Percentiles rank a stretch among this genome's conserved stretches.
Evolutionary conservation across 768 basidiomycete genomes (phyloP).

Genomic region (Rhodosporidiobolus sp.): DNA sequence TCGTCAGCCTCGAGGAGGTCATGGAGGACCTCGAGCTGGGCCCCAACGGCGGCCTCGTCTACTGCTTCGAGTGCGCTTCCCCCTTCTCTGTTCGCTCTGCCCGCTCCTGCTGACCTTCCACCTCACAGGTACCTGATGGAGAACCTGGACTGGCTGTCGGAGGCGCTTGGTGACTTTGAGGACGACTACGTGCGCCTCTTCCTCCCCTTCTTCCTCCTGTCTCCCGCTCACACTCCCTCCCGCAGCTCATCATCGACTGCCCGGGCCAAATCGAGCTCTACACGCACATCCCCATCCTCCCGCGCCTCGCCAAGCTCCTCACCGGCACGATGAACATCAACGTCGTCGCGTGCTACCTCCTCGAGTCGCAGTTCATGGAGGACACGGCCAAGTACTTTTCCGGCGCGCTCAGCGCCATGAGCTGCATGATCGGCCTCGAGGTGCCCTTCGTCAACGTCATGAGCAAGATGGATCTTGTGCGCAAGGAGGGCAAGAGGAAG

Average conservation of each 20-base stretch:
- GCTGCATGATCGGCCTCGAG: constrained; percentile 96
- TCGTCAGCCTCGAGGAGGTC: constrained; percentile 88
- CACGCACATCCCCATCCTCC: constrained; percentile 95
- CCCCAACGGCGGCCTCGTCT: constrained; percentile 93
- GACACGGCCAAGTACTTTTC: constrained; percentile 98
- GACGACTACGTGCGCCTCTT: constrained; percentile 69
- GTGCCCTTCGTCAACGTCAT: constrained; percentile 96
- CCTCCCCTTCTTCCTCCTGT: background rate
- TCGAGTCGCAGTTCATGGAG: constrained; percentile 99
- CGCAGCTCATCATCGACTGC: constrained; percentile 71
- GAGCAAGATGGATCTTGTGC: constrained; percentile 98
- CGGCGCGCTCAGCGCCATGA: constrained; percentile 96
- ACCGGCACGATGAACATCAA: constrained; percentile 72
- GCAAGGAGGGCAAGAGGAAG: constrained; percentile 51
- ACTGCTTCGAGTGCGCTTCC: constrained; percentile 94
- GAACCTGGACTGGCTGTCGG: constrained; percentile 98
- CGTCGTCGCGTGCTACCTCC: constrained; percentile 82
- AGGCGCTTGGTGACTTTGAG: constrained; percentile 88
- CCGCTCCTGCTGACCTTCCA: background rate
- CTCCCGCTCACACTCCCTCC: background rate
- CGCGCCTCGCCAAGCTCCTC: constrained; percentile 68
- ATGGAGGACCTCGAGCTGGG: constrained; percentile 94
- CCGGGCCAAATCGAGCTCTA: constrained; percentile 98
- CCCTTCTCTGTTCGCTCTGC: background rate
- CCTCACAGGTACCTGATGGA: constrained; percentile 78